These are phyloP conservation scores for Tagetes patula DNA, from an alignment of 129 eudicot genomes.

Conservation along the genomic window DNA sequence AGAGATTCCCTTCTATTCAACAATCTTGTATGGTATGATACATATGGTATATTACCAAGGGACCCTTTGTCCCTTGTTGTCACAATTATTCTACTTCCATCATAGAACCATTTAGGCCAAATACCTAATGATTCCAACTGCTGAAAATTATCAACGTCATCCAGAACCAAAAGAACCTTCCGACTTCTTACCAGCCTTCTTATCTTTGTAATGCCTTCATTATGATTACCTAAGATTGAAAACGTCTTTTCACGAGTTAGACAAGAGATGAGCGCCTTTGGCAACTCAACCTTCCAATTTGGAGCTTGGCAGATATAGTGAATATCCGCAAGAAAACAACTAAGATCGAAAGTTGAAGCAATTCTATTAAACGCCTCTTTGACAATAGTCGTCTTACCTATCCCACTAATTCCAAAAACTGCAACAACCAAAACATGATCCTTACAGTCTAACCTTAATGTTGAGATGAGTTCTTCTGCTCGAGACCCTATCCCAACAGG, in stretches of 20 bases:
- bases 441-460: conserved; percentile 4
- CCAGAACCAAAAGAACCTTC: conserved; percentile 30
- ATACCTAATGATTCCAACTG: conserved; percentile 29
- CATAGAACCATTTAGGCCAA: neutral
- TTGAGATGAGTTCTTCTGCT: conserved; percentile 10
- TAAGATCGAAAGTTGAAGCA: conserved; percentile 4
- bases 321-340: conserved; percentile 29
- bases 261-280: conserved; percentile 16
- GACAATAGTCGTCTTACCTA: conserved; percentile 27
- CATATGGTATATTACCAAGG: neutral
- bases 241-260: neutral
- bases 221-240: neutral
- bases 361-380: conserved; percentile 20
- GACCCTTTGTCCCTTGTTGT: conserved; percentile 21
- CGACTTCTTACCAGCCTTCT: neutral
- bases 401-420: conserved; percentile 22
- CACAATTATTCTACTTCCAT: conserved; percentile 36
- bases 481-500: conserved; percentile 34
- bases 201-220: conserved; percentile 20
- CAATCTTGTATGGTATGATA: neutral
- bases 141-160: conserved; percentile 25
- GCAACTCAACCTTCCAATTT: conserved; percentile 22
- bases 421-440: conserved; percentile 31
- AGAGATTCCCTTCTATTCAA: conserved; percentile 26
- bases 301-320: neutral